Conservation (phyloP, 345 rosid species). For the Dipteronia sinensis region DNA sequence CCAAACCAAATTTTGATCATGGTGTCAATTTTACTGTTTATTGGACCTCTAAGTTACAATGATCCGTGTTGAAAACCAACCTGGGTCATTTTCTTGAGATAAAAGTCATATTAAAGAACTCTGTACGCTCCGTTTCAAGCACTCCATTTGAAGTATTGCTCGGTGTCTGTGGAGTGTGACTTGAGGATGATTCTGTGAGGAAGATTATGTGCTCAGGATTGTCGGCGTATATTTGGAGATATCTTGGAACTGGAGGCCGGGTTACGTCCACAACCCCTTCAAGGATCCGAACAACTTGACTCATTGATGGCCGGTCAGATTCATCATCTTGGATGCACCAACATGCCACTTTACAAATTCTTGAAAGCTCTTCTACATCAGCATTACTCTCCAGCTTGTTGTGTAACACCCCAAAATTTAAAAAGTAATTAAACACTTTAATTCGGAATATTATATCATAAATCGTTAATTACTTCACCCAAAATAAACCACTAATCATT, state of each 20-base stretch:
- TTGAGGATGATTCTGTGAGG: constrained; percentile 51
- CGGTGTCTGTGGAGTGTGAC: constrained; percentile 31
- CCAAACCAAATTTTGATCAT: no score
- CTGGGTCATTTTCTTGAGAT: no score
- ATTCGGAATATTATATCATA: no score
- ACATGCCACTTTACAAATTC: constrained; percentile 66
- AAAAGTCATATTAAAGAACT: no score
- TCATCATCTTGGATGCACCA: constrained; percentile 91
- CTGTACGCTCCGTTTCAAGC: no score
- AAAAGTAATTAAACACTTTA: no score
- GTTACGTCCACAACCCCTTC: constrained; percentile 66
- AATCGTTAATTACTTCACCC: no score
- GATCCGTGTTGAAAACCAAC: no score
- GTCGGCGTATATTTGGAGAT: constrained; percentile 47
- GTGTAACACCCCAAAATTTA: no score
- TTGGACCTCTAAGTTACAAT: no score
- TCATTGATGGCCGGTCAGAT: constrained; percentile 65
- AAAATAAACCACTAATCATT: no score
- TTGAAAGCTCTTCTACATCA: constrained; percentile 55
- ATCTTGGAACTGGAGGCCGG: constrained; percentile 57
- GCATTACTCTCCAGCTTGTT: constrained; percentile 40
- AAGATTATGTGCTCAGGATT: constrained; percentile 38
- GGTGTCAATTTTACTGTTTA: no score
- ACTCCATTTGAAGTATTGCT: constrained; percentile 17
- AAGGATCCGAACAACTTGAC: constrained; percentile 80